Evolutionary conservation across 805 yeast genomes (phyloP), one percentile per base, ranked within the genome.

Genomic region (Clavispora fructus): DNA sequence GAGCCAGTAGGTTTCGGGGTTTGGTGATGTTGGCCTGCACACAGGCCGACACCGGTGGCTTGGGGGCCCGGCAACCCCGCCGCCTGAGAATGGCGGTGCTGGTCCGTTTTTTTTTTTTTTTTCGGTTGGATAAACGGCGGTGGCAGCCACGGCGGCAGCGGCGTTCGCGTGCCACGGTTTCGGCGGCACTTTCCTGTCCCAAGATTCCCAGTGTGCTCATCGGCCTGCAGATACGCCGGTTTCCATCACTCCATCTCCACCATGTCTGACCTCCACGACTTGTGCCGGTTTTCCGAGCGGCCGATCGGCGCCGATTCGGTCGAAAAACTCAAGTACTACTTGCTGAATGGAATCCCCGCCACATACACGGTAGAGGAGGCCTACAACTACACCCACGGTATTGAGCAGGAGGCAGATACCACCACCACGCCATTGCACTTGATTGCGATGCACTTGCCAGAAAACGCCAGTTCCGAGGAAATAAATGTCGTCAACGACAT

Each of bases 361-460:
- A 88, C 95, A 0, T 85, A 87, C 51, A 87, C 95, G 0, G 61
- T 83, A 10, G 94, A 87, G 62, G 95, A 87, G 59, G 87, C 82
- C 7, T 75, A 78, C 40, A 80, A 80, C 42, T 83, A 65, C 55
- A 78, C 74, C 41, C 64, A 76, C 31, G 50, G 77, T 41, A 66
- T 68, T 13, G 72, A 67, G 33, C 62, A 58, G 41, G 67, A 63
- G 35, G 63, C 68, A 2, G 16, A 49, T 9, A 49, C 62, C 25
- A 86, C 86, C 14, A 87, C 95, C 3, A 87, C 95, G 0, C 95
- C 95, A 12, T 67, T 88, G 52, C 96, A 89, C 62, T 58, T 83
- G 39, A 73, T 88, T 7, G 76, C 84, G 44, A 77, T 80, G 39
- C 71, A 78, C 39, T 55, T 84, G 11, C 75, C 75, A 1, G 75